Base-by-base conservation (phyloP, 2,329 filamentous ascomycete species). In the Trichophyton benhamiae region DNA sequence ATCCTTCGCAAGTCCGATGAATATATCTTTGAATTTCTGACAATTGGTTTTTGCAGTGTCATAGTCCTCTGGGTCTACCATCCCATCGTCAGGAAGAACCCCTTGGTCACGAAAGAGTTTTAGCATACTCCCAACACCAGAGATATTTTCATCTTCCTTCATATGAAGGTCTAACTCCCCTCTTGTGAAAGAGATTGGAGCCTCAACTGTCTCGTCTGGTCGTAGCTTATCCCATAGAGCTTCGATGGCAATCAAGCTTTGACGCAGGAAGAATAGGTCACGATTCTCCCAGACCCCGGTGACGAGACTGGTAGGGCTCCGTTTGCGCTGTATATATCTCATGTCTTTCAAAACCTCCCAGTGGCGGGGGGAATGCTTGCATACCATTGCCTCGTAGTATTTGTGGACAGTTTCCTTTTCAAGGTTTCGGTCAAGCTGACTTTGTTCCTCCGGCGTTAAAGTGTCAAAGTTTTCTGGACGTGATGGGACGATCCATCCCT, bases 331-430 rank as follows among this genome's bases (percentile, higher is more conserved):
- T 22, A 70, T 58, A 25, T 59, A 58, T 48, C 27, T 53, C 2
- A 27, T 38, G 53, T 68, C 62, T 49, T 67, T 38, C 17, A 73
- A 65, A 22, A 69, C 65, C 7, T 63, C 64, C 70, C 68, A 73
- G 61, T 71, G 70, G 6, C 20, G 59, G 58, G 70, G 68, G 3
- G 68, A 66, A 8, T 67, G 66, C 41, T 69, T 72, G 52, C 53
- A 67, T 0, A 72, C 68, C 61, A 68, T 68, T 15, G 69, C 67
- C 58, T 72, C 67, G 61, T 73, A 72, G 64, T 69, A 73, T 66
- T 73, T 73, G 46, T 73, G 71, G 0, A 71, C 61, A 0, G 59
- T 72, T 60, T 73, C 68, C 33, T 66, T 72, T 58, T 74, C 69
- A n/a, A 72, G 38, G 62, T 72, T 63, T 9, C 62, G 42, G 17